A percentile compares a stretch with the other conserved stretches of the same genome.
Conservation (phyloP, 139 green algal genomes). For the Picochlorum sp. region DNA sequence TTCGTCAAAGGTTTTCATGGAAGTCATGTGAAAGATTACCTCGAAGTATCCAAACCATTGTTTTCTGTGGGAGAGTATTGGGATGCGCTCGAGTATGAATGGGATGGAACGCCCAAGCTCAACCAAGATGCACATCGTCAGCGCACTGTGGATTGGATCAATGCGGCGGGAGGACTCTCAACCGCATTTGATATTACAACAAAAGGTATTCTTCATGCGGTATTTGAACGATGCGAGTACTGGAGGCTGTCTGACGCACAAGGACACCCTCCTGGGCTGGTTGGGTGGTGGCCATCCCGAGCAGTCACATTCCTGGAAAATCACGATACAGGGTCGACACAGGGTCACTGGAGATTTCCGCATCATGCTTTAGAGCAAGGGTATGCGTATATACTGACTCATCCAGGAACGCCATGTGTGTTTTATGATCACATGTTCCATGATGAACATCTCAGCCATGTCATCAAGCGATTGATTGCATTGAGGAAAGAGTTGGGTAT, state of each 20-base stretch:
- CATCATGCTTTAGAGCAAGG: slow-evolving; percentile 45
- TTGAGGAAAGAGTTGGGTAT: slow-evolving; percentile 47
- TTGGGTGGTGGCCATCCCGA: slow-evolving; percentile 88
- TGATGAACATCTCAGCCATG: slow-evolving; percentile 72
- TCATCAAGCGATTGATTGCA: slow-evolving; percentile 55
- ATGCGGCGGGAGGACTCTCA: slow-evolving; percentile 75
- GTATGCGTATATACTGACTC: slow-evolving; percentile 94
- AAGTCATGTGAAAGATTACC: slow-evolving; percentile 64
- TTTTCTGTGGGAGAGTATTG: slow-evolving; percentile 84
- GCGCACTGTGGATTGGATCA: slow-evolving; percentile 84
- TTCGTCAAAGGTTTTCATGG: slow-evolving; percentile 73
- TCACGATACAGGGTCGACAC: slow-evolving; percentile 76
- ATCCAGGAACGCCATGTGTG: slow-evolving; percentile 71
- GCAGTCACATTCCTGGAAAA: slow-evolving; percentile 97
- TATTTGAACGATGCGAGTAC: slow-evolving; percentile 79
- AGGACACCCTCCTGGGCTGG: slow-evolving; percentile 61
- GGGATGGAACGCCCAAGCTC: slow-evolving; percentile 86
- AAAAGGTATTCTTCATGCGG: slow-evolving; percentile 76
- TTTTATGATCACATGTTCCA: slow-evolving; percentile 77
- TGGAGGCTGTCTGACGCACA: slow-evolving; percentile 86
- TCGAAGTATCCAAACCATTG: slow-evolving; percentile 67
- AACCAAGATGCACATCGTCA: slow-evolving; percentile 88
- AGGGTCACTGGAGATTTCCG: slow-evolving; percentile 76
- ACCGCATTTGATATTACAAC: slow-evolving; percentile 97
- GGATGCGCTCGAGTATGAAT: slow-evolving; percentile 79